Percentiles rank a stretch among this genome's conserved stretches.
Conservation (phyloP, 805 yeast genomes). For the Suhomyces faveliae region DNA sequence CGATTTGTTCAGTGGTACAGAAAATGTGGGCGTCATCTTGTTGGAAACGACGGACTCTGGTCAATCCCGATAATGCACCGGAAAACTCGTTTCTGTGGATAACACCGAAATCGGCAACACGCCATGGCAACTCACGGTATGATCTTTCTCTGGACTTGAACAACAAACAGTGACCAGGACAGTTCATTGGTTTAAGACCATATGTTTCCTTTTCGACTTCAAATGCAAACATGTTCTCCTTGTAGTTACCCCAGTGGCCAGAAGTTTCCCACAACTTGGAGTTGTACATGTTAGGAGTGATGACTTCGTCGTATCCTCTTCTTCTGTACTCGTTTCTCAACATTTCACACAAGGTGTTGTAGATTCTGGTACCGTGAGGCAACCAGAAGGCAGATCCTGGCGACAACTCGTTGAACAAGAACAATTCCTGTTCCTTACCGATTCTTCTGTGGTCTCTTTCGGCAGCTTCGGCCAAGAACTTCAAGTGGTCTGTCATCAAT, state of each 20-base stretch:
- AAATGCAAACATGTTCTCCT: slow-evolving; percentile 95
- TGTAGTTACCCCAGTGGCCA: slow-evolving; percentile 98
- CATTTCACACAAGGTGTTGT: slow-evolving; percentile 79
- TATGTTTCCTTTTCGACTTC: slow-evolving; percentile 94
- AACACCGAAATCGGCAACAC: slow-evolving; percentile 98
- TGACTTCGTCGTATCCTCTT: slow-evolving; percentile 97
- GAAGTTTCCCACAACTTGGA: slow-evolving; percentile 97
- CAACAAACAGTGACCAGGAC: slow-evolving; percentile 91
- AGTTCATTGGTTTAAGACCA: slow-evolving; percentile 93
- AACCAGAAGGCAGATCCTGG: slow-evolving; percentile 99
- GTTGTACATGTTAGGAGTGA: slow-evolving; percentile 98
- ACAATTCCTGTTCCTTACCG: slow-evolving; percentile 95
- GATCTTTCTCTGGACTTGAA: slow-evolving; percentile 92
- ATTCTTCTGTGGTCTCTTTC: slow-evolving; percentile 94
- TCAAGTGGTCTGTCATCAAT: slow-evolving; percentile 89
- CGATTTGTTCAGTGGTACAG: slow-evolving; percentile 91
- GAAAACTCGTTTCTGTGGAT: slow-evolving; percentile 95
- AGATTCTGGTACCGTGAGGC: slow-evolving; percentile 98
- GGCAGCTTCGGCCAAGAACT: slow-evolving; percentile 94
- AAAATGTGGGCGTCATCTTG: slow-evolving; percentile 99
- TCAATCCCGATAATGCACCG: slow-evolving; percentile 87
- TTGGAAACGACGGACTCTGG: slow-evolving; percentile 98
- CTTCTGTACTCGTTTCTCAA: slow-evolving; percentile 81
- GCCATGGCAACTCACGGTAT: slow-evolving; percentile 96
- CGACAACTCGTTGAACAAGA: slow-evolving; percentile 92